A percentile compares a stretch with the other conserved stretches of the same genome.
Conservation (phyloP, 2,329 filamentous ascomycete genomes). For the Ustilaginoidea virens region DNA sequence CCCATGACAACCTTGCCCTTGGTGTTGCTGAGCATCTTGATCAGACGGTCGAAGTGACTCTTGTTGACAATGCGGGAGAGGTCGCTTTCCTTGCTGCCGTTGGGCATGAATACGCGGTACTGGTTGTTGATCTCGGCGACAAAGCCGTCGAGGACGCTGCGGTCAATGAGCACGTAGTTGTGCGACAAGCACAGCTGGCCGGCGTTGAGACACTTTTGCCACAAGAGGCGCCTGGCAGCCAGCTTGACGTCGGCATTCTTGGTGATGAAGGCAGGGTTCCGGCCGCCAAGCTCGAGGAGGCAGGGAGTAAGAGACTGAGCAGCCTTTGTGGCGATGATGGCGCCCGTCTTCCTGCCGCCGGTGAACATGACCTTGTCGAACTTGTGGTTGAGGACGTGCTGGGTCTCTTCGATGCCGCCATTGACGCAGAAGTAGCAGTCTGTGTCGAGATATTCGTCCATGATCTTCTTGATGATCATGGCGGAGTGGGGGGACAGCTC, state of each 20-base stretch:
- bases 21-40: constrained; percentile 76
- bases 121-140: constrained; percentile 58
- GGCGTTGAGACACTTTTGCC: constrained; percentile 75
- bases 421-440: constrained; percentile 66
- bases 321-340: constrained; percentile 79
- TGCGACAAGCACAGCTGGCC: constrained; percentile 89
- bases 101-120: constrained; percentile 66
- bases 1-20: constrained; percentile 77
- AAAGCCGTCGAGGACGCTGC: constrained; percentile 54
- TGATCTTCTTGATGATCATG: constrained; percentile 63
- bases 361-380: constrained; percentile 99
- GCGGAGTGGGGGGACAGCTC: constrained; percentile 66
- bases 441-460: constrained; percentile 62
- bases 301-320: constrained; percentile 80
- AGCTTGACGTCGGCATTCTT: constrained; percentile 65
- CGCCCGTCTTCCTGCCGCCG: constrained; percentile 62
- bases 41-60: constrained; percentile 65
- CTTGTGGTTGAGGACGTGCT: constrained; percentile 67
- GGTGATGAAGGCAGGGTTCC: constrained; percentile 84
- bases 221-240: constrained; percentile 71
- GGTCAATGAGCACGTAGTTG: constrained; percentile 81
- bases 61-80: constrained; percentile 70
- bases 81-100: constrained; percentile 68
- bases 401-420: constrained; percentile 66
- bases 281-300: constrained; percentile 76